Conservation (phyloP, 768 basidiomycete species). For the Naganishia onofrii region DNA sequence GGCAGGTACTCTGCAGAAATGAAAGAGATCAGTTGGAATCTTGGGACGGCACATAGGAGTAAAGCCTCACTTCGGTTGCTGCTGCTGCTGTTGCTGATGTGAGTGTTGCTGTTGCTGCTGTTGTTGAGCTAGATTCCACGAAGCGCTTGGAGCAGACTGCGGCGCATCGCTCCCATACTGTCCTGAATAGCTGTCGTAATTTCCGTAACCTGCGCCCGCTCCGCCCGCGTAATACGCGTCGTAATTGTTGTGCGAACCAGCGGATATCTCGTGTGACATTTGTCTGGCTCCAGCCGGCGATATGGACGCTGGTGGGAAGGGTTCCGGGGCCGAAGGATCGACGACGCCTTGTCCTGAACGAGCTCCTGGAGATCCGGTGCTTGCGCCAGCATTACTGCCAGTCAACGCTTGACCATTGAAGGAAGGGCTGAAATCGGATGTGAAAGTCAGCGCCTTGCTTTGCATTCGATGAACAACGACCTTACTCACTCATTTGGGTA, state of each 20-base stretch:
- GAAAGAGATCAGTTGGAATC: neutral
- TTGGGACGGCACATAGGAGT: too few relatives aligned
- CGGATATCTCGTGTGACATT: conserved; percentile 18
- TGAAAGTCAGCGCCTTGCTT: too few relatives aligned
- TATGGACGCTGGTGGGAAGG: conserved; percentile 13
- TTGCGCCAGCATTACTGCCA: conserved; percentile 7
- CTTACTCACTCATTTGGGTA: conserved; percentile 16
- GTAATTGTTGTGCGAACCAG: conserved; percentile 28
- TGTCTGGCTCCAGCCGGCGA: conserved; percentile 11
- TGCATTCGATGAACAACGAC: neutral
- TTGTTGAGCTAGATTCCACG: conserved; percentile 25
- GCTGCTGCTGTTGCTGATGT: conserved; percentile 23
- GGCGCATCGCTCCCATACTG: conserved; percentile 32
- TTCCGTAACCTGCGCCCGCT: neutral
- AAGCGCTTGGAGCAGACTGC: conserved; percentile 30
- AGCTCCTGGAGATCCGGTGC: conserved; percentile 14
- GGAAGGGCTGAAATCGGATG: neutral
- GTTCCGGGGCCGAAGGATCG: conserved; percentile 13
- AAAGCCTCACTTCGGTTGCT: conserved; percentile 3
- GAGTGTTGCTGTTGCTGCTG: conserved; percentile 22
- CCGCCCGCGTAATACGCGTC: conserved; percentile 1
- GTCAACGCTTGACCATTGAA: neutral
- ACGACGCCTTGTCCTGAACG: conserved; percentile 17
- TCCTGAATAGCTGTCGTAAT: conserved; percentile 29
- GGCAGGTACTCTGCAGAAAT: conserved; percentile 23